Evolutionary conservation across 129 eudicot genomes (phyloP), one percentile per base, ranked within the genome.

Genomic region (Helichrysum umbraculigerum): DNA sequence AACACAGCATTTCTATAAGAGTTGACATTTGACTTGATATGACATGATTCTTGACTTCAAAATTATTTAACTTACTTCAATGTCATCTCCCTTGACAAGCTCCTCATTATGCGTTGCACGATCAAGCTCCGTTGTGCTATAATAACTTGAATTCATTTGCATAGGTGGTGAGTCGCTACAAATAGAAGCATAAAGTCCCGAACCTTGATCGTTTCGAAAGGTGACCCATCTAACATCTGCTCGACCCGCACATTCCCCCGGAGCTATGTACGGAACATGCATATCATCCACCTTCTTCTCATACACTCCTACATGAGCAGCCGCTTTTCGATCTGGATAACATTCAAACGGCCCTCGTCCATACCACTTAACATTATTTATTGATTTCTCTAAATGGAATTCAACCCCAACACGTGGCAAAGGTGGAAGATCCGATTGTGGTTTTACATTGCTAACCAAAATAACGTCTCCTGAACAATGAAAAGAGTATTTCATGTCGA

Each of bases 261-360:
- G 98, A 79, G 78, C 93, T 62, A 91, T 89, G 64, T 94, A 94
- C 0, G 98, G 98, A 70, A 91, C 97, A 84, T 94, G 97, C 98
- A 94, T 87, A 71, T 90, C 91, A 44, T 82, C 83, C 33, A 91
- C 97, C 57, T 77, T 83, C 63, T 84, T 78, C 83, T 86, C 89
- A 76, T 91, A 91, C 32, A 85, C 51, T 33, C 97, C 96, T 32
- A 94, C 86, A 76, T 87, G 96, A 22, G 98, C 97, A 76, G 91
- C 88, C 44, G 93, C 88, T 82, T 94, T 94, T 4, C 98, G 88
- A 71, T 94, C 98, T 5, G 98, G 98, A 81, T 94, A 94, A 62
- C 98, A 94, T 83, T 94, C 98, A 85, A 94, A 94, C 25, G 98
- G 97, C 28, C 98, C 98, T 65, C 90, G 84, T 11, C 98, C 98